A percentile compares a stretch with the other conserved stretches of the same genome.
phyloP scores from a whole-genome alignment of 1,284 basidiomycete species.

The Puccinia sorghi region DNA sequence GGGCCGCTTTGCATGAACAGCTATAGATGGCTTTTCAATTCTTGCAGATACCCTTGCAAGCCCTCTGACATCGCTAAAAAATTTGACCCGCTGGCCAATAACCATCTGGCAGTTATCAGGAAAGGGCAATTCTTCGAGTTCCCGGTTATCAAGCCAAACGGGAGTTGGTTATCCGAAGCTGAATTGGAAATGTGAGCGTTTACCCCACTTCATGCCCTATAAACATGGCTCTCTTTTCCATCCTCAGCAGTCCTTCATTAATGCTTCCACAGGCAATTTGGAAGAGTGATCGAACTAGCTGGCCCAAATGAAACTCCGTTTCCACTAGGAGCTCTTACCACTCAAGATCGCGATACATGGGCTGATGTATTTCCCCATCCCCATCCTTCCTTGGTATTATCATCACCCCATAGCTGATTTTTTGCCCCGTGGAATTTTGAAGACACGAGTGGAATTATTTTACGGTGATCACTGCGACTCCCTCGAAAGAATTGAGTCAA shows the following conservation, averaged over 20 bases:
- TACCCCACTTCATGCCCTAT: no score
- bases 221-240: no score
- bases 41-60: slow-evolving; percentile 78
- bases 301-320: slow-evolving; percentile 63
- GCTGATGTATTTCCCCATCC: slow-evolving; percentile 65
- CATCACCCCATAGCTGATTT: not conserved
- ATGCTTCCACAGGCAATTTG: slow-evolving; percentile 67
- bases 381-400: not conserved
- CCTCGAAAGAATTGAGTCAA: slow-evolving; percentile 80
- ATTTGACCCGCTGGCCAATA: slow-evolving; percentile 73
- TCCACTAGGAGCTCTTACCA: slow-evolving; percentile 76
- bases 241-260: not conserved
- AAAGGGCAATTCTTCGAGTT: slow-evolving; percentile 90
- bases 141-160: slow-evolving; percentile 67
- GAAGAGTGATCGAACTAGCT: slow-evolving; percentile 71
- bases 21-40: slow-evolving; percentile 97
- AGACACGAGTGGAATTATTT: slow-evolving; percentile 68
- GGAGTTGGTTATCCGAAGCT: slow-evolving; percentile 69
- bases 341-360: slow-evolving; percentile 89
- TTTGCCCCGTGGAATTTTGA: not conserved
- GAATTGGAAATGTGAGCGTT: slow-evolving; percentile 71
- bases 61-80: slow-evolving; percentile 81
- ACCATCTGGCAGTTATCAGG: slow-evolving; percentile 85
- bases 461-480: slow-evolving; percentile 68
- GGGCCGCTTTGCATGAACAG: slow-evolving; percentile 84